Conservation (phyloP, 176 grass and related monocot species). For the Carex cristatella region DNA sequence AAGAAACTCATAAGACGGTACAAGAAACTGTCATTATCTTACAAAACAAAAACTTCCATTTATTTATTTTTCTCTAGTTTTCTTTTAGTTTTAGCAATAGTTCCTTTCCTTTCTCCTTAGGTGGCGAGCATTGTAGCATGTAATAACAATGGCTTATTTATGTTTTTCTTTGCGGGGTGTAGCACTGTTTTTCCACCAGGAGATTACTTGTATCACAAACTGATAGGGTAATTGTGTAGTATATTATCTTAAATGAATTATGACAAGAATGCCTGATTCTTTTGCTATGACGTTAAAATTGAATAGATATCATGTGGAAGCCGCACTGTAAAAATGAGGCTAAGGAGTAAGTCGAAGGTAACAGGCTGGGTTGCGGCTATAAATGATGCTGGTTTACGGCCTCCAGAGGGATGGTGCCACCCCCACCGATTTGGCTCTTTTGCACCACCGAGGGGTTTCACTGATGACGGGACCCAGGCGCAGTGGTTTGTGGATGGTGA, state of each 20-base stretch:
- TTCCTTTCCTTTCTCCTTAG: neutral
- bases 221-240: neutral
- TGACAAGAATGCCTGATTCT: neutral
- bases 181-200: neutral
- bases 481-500: slow-evolving; percentile 95
- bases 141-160: neutral
- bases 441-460: slow-evolving; percentile 83
- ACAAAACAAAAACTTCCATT: neutral
- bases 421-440: slow-evolving; percentile 96
- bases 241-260: neutral
- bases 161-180: neutral
- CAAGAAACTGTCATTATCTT: neutral
- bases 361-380: slow-evolving; percentile 94
- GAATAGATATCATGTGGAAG: slow-evolving; percentile 82
- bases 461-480: slow-evolving; percentile 66
- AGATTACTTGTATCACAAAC: neutral
- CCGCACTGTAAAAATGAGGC: slow-evolving; percentile 61
- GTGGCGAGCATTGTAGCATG: neutral
- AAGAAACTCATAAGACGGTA: neutral
- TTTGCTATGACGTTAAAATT: neutral
- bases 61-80: neutral
- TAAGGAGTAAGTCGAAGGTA: slow-evolving; percentile 67
- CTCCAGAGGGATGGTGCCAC: slow-evolving; percentile 90
- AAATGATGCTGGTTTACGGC: slow-evolving; percentile 74
- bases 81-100: neutral